Evolutionary conservation across 805 yeast species (phyloP).

Genomic region (Lipomyces kockii): DNA sequence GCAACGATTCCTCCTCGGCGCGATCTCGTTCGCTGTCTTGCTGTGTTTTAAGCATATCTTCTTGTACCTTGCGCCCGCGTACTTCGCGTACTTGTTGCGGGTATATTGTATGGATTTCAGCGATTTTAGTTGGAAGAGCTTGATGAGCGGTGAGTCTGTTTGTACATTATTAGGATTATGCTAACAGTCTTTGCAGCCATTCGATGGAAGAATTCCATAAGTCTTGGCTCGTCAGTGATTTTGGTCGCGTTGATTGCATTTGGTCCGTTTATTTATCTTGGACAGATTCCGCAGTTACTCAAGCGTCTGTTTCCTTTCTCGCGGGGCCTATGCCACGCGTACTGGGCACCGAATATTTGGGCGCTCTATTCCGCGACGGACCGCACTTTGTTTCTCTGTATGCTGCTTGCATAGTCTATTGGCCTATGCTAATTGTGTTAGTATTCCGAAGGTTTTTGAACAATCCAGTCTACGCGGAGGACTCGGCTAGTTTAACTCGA

Average conservation of each 20-base stretch:
- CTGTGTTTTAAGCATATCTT: slow-evolving; percentile 95
- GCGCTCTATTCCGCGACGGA: slow-evolving; percentile 87
- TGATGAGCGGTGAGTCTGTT: not conserved
- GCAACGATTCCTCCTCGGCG: slow-evolving; percentile 52
- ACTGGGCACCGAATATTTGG: slow-evolving; percentile 99
- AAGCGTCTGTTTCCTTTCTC: slow-evolving; percentile 87
- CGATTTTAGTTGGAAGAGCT: not conserved
- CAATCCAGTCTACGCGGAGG: slow-evolving; percentile 16
- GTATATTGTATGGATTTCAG: slow-evolving; percentile 60
- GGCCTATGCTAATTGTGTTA: not conserved
- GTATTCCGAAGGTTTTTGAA: slow-evolving; percentile 22
- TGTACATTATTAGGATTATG: not conserved
- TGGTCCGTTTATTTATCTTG: slow-evolving; percentile 71
- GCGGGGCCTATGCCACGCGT: slow-evolving; percentile 94
- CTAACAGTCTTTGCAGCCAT: slow-evolving; percentile 25
- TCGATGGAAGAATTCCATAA: slow-evolving; percentile 54
- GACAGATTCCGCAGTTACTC: slow-evolving; percentile 66
- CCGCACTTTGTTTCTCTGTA: slow-evolving; percentile 54
- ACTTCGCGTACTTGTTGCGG: slow-evolving; percentile 75
- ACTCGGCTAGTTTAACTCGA: slow-evolving; percentile 53
- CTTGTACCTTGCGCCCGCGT: slow-evolving; percentile 92
- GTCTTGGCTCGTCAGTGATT: slow-evolving; percentile 66
- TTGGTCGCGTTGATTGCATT: slow-evolving; percentile 69
- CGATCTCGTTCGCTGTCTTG: slow-evolving; percentile 68
- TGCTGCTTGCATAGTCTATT: not conserved